Evolutionary conservation across 306 rosid genomes (phyloP), one percentile per base, ranked within the genome.

Genomic region (Dalbergia oliveri): DNA sequence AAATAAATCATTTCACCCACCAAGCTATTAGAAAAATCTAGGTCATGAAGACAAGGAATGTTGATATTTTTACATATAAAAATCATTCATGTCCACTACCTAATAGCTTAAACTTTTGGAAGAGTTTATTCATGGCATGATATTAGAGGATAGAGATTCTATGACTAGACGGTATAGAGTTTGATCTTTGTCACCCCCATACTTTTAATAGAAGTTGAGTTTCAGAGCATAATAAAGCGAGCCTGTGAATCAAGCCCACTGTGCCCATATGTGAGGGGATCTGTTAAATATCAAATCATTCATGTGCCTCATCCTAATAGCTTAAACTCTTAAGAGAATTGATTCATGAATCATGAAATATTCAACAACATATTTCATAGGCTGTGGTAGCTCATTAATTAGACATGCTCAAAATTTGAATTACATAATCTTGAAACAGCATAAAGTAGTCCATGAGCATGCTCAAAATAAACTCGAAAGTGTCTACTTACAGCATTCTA

Each of bases 401-500:
- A 11, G 66, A 44, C 44, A 44, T 47, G 26, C 13, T 50, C 75
- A 66, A 65, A 50, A 45, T 74, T 54, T 66, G 23, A 66, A 15
- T 31, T 26, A n/a, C 11, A 66, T 44, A 23, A 69, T 23, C 75
- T 59, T 23, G 61, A 69, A 61, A 53, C 69, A 43, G 74, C 70
- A 69, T 63, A 67, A 66, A 81, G 31, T 19, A 65, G 14, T 65
- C 37, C 31, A 57, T 18, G 19, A 34, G 5, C 39, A 39, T 43
- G 61, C 44, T 56, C 49, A 45, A 73, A 21, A 12, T 73, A 58
- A 58, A 69, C 23, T 41, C 69, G 64, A 61, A 70, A 2, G 18
- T 19, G 43, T 14, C 71, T 59, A 70, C n/a, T 63, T 70, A 77
- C 70, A 49, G 43, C 33, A 16, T 34, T 79, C 61, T 12, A 70